Evolutionary conservation across 441 rosid species (phyloP).

Genomic region (Arabidopsis hybrid): DNA sequence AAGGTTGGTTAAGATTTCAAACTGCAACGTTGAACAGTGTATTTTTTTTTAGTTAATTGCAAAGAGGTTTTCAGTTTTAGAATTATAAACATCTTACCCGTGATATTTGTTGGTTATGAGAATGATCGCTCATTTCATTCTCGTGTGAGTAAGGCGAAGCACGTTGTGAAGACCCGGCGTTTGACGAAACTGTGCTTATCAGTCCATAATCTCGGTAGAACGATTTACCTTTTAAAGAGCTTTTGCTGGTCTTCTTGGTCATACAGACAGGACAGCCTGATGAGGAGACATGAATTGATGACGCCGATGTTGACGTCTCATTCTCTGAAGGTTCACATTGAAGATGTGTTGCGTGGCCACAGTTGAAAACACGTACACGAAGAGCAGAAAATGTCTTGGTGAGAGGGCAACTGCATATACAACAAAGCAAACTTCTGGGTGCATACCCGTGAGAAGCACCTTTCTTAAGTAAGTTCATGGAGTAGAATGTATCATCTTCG

Average conservation of each 20-base stretch:
- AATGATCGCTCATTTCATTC: constrained; percentile 63
- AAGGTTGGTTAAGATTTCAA: constrained; percentile 79
- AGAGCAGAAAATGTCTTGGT: constrained; percentile 68
- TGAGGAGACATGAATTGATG: constrained; percentile 49
- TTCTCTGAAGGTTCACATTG: constrained; percentile 83
- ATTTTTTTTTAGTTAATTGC: constrained; percentile 9
- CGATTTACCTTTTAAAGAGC: constrained; percentile 64
- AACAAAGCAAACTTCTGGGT: constrained; percentile 78
- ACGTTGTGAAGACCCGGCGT: constrained; percentile 56
- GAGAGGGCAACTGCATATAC: constrained; percentile 84
- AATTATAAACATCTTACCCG: constrained; percentile 57
- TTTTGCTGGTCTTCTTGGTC: constrained; percentile 84
- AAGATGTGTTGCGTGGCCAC: constrained; percentile 97
- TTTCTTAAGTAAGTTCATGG: constrained; percentile 90
- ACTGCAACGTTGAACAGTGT: constrained; percentile 58
- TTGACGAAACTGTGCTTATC: constrained; percentile 59
- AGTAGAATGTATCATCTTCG: constrained; percentile 94
- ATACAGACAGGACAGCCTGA: constrained; percentile 94
- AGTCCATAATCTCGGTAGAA: constrained; percentile 64
- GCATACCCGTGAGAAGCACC: constrained; percentile 98
- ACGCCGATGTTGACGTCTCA: constrained; percentile 51
- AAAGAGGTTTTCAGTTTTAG: not conserved
- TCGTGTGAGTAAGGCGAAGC: constrained; percentile 56
- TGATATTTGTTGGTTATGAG: constrained; percentile 76
- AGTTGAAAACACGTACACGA: constrained; percentile 77